Evolutionary conservation across 2,329 filamentous ascomycete genomes (phyloP).

Genomic region (Neoascochyta sp.): DNA sequence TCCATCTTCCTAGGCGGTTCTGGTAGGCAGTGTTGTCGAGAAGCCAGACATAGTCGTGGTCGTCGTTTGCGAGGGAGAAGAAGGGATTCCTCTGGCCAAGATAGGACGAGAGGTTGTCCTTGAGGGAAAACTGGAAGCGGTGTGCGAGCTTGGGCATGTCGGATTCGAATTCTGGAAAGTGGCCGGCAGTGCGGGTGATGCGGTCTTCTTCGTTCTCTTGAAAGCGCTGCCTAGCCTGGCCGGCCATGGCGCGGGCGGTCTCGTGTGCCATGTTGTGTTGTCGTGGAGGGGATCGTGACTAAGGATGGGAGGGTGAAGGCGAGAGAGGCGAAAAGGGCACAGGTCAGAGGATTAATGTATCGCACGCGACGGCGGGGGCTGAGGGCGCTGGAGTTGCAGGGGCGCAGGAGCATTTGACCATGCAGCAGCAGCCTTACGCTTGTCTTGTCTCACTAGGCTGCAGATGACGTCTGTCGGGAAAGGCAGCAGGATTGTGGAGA

Average conservation of each 20-base stretch:
- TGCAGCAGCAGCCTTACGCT: no score
- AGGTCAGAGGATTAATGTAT: slow-evolving; percentile 34
- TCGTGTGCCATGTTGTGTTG: slow-evolving; percentile 30
- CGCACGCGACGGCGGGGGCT: slow-evolving; percentile 29
- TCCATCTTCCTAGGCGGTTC: slow-evolving; percentile 55
- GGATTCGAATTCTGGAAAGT: slow-evolving; percentile 36
- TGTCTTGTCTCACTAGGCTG: no score
- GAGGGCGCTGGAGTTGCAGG: no score
- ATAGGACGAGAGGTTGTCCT: slow-evolving; percentile 40
- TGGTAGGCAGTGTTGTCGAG: slow-evolving; percentile 85
- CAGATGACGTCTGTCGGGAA: slow-evolving; percentile 15
- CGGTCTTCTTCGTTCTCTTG: slow-evolving; percentile 34
- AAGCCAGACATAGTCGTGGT: slow-evolving; percentile 77
- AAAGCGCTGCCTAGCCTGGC: slow-evolving; percentile 26
- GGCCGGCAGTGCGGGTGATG: slow-evolving; percentile 25
- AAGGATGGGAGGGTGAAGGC: slow-evolving; percentile 7
- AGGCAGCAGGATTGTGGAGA: no score
- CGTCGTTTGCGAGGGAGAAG: slow-evolving; percentile 49
- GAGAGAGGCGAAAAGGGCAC: slow-evolving; percentile 17
- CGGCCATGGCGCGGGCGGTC: slow-evolving; percentile 25
- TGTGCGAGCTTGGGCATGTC: slow-evolving; percentile 34
- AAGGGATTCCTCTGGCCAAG: slow-evolving; percentile 41
- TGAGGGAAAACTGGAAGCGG: slow-evolving; percentile 35
- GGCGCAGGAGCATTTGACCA: no score
- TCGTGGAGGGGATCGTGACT: slow-evolving; percentile 7